Conservation (phyloP, 192 early-diverging fungal species). For the Coemansia reversa region DNA sequence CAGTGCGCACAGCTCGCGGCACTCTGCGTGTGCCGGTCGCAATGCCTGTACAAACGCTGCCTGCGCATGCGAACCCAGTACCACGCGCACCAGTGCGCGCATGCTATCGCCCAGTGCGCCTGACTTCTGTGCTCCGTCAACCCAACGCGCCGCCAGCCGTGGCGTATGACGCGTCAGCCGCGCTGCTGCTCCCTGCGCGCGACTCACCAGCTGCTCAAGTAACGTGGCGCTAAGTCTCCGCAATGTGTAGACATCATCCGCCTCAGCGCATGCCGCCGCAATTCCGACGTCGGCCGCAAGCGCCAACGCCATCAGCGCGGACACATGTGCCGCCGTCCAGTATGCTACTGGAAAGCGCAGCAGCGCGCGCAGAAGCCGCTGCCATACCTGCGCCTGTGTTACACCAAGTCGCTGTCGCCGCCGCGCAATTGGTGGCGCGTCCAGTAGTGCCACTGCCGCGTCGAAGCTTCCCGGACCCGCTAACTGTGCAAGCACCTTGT, state of each 20-base stretch:
- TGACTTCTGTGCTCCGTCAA: not conserved
- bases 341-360: conserved; percentile 32
- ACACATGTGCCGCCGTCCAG: conserved; percentile 26
- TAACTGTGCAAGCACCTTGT: not conserved
- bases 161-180: conserved; percentile 7
- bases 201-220: conserved; percentile 18
- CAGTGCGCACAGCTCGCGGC: conserved; percentile 22
- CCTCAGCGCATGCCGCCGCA: not conserved
- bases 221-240: conserved; percentile 11
- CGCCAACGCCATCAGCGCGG: conserved; percentile 24
- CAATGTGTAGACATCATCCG: conserved; percentile 8
- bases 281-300: conserved; percentile 26
- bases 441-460: not conserved
- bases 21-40: conserved; percentile 15
- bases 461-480: not conserved
- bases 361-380: conserved; percentile 21
- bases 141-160: conserved; percentile 20
- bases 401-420: not conserved
- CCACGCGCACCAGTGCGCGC: conserved; percentile 13
- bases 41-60: conserved; percentile 12
- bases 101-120: conserved; percentile 11
- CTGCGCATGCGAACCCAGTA: conserved; percentile 19
- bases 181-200: conserved; percentile 1
- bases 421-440: too few species aligned
- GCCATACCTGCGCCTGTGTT: conserved; percentile 16